Percentiles rank a stretch among this genome's conserved stretches.
These are phyloP conservation scores for Thermothelomyces thermophilus DNA, from an alignment of 2,329 filamentous ascomycete genomes.

Conservation along the genomic window DNA sequence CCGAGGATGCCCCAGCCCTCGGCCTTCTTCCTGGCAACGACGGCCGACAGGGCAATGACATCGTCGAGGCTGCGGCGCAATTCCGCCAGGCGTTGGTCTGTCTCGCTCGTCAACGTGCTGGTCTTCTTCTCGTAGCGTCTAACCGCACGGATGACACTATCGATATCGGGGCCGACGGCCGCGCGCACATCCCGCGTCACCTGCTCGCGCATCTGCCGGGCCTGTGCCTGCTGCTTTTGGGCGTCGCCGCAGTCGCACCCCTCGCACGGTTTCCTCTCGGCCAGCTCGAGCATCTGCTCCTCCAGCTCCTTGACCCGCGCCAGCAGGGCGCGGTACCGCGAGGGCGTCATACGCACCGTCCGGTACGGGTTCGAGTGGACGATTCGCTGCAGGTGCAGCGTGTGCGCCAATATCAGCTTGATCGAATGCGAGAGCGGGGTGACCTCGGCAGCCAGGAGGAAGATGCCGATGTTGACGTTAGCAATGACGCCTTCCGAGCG, in stretches of 20 bases:
- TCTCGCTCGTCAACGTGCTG: slow-evolving; percentile 66
- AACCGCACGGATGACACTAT: slow-evolving; percentile 81
- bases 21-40: slow-evolving; percentile 51
- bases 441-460: slow-evolving; percentile 79
- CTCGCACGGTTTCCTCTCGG: not conserved
- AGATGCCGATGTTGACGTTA: slow-evolving; percentile 88
- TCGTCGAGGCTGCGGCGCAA: slow-evolving; percentile 69
- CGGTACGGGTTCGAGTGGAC: slow-evolving; percentile 49
- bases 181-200: slow-evolving; percentile 55
- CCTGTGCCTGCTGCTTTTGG: slow-evolving; percentile 14
- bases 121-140: slow-evolving; percentile 87
- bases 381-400: slow-evolving; percentile 71
- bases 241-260: not conserved
- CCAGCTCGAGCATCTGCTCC: slow-evolving; percentile 36
- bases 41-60: slow-evolving; percentile 72
- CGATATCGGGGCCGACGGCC: slow-evolving; percentile 70
- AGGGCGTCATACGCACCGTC: slow-evolving; percentile 31
- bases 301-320: slow-evolving; percentile 67
- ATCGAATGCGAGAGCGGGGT: slow-evolving; percentile 76
- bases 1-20: slow-evolving; percentile 27
- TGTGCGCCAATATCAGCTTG: slow-evolving; percentile 70
- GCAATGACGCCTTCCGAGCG: slow-evolving; percentile 83
- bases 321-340: slow-evolving; percentile 50
- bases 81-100: slow-evolving; percentile 65
- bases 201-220: slow-evolving; percentile 56